Evolutionary conservation across 208 protist species (phyloP).

Genomic region (Acanthamoeba rhysodes): DNA sequence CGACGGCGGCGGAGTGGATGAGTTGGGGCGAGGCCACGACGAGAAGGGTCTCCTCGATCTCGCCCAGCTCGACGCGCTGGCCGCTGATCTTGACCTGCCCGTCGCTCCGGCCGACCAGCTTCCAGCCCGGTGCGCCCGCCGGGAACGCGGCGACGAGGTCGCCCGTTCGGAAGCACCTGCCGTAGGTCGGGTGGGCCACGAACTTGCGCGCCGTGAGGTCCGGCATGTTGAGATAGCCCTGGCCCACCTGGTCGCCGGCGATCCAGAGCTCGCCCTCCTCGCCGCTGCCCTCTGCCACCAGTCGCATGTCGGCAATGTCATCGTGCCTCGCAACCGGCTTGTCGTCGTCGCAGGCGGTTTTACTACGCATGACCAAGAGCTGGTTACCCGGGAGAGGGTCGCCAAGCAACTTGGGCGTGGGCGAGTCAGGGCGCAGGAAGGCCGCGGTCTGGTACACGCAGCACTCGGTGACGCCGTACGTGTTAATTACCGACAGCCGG

Average conservation of each 20-base stretch:
- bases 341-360: background rate
- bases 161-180: conserved; percentile 67
- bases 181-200: conserved; percentile 23
- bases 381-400: conserved; percentile 28
- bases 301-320: background rate
- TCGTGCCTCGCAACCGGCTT: background rate
- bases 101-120: conserved; percentile 54
- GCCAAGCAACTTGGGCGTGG: conserved; percentile 16
- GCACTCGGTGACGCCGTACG: conserved; percentile 74
- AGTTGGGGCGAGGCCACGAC: conserved; percentile 2
- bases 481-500: conserved; percentile 24
- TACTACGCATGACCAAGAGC: background rate
- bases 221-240: conserved; percentile 54
- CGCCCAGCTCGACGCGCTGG: conserved; percentile 66
- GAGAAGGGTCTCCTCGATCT: conserved; percentile 71
- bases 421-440: background rate
- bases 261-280: conserved; percentile 72
- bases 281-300: conserved; percentile 28
- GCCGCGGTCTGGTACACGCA: conserved; percentile 68
- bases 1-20: conserved; percentile 40
- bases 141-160: conserved; percentile 56
- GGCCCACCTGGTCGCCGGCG: conserved; percentile 45
- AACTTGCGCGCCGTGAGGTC: conserved; percentile 51
- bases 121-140: conserved; percentile 8
- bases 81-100: conserved; percentile 65